A percentile compares a stretch with the other conserved stretches of the same genome.
Conservation (phyloP, 225 moss, liverwort and hornwort genomes). For the Physcomitrellopsis africana region DNA sequence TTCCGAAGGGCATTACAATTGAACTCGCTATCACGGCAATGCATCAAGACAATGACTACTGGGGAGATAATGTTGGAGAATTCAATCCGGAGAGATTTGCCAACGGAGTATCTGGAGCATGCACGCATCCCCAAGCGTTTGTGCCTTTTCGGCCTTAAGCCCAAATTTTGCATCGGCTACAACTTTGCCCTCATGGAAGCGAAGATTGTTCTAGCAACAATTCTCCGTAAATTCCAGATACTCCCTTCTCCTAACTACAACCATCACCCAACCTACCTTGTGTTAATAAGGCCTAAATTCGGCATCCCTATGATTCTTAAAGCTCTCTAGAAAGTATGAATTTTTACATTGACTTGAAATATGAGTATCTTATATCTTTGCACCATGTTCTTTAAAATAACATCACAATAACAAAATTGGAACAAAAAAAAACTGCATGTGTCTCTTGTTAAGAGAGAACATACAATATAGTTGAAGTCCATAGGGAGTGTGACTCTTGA, state of each 20-base stretch:
- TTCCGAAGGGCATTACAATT: slow-evolving; percentile 57
- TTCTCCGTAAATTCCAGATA: slow-evolving; percentile 48
- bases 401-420: too few relatives aligned
- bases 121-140: slow-evolving; percentile 49
- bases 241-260: slow-evolving; percentile 45
- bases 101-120: slow-evolving; percentile 33
- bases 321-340: background rate
- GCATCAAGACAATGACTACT: slow-evolving; percentile 51
- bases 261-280: slow-evolving; percentile 30
- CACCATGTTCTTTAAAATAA: too few relatives aligned
- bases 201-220: slow-evolving; percentile 44
- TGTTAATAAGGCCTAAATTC: slow-evolving; percentile 18
- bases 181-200: slow-evolving; percentile 61
- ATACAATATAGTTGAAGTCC: too few relatives aligned
- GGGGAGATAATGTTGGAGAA: slow-evolving; percentile 52
- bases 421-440: too few relatives aligned
- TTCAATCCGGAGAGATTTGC: slow-evolving; percentile 65
- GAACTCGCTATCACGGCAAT: slow-evolving; percentile 34
- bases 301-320: slow-evolving; percentile 36
- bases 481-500: too few relatives aligned
- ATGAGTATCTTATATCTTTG: too few relatives aligned
- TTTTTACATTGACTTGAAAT: too few relatives aligned
- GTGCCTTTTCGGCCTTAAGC: slow-evolving; percentile 57
- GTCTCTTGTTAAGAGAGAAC: too few relatives aligned
- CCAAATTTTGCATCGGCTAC: slow-evolving; percentile 58